Evolutionary conservation across 75 land plant genomes (phyloP).

Genomic region (Sequoiadendron giganteum): DNA sequence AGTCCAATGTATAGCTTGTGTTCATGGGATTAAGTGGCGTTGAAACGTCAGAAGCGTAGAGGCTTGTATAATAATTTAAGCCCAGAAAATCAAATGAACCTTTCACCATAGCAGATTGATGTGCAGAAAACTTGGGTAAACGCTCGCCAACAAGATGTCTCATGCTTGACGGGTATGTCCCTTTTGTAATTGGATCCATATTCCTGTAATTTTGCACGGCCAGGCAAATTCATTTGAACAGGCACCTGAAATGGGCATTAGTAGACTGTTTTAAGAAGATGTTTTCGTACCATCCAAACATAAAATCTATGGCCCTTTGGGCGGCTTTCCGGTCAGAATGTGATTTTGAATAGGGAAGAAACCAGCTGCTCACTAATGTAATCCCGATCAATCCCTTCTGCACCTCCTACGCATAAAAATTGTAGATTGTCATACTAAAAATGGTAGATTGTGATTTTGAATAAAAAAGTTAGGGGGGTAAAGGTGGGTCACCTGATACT

Average conservation of each 20-base stretch:
- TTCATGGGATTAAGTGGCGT: too few species aligned
- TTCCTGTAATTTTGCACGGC: neutral
- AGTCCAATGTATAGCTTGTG: too few species aligned
- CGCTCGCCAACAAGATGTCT: neutral
- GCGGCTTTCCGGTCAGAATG: constrained; percentile 20
- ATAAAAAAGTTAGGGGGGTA: too few species aligned
- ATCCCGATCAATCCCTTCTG: constrained; percentile 27
- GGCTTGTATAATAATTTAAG: too few species aligned
- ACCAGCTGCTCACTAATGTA: constrained; percentile 15
- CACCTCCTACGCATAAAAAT: neutral
- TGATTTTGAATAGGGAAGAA: constrained; percentile 21
- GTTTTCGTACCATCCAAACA: constrained; percentile 24
- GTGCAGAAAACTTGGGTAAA: neutral
- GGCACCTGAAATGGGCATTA: neutral
- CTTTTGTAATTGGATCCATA: neutral
- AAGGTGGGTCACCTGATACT: neutral
- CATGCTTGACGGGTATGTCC: neutral
- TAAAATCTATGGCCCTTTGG: constrained; percentile 17
- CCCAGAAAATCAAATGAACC: too few species aligned
- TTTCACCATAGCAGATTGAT: too few species aligned
- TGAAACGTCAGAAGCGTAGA: too few species aligned
- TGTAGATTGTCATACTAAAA: neutral
- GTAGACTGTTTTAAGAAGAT: neutral
- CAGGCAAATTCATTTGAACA: neutral
- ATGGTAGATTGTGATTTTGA: neutral